These are phyloP conservation scores for Quercus rubra DNA, from an alignment of 306 rosid genomes.

Conservation along the genomic window DNA sequence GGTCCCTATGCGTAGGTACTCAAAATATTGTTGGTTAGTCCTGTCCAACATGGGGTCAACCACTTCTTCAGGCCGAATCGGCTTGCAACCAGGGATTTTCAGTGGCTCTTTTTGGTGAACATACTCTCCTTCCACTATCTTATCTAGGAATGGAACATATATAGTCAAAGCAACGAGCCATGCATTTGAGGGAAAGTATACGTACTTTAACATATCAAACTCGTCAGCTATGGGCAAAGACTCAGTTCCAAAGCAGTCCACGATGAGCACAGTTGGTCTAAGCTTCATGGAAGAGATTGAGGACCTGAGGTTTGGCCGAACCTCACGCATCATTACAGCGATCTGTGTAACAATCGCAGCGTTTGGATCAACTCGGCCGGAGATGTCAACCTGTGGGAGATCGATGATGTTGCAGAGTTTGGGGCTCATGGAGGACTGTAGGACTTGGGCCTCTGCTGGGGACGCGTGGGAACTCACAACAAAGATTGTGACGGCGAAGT, in stretches of 20 bases:
- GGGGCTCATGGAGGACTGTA: constrained; percentile 15
- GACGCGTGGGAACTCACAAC: constrained; percentile 32
- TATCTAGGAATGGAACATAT: constrained; percentile 24
- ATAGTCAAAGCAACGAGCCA: constrained; percentile 39
- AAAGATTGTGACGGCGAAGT: constrained; percentile 36
- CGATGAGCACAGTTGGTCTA: constrained; percentile 41
- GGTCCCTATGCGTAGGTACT: not conserved
- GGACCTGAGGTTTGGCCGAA: constrained; percentile 7
- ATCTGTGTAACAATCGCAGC: constrained; percentile 2
- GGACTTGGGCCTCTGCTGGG: constrained; percentile 12
- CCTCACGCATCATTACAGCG: constrained; percentile 28
- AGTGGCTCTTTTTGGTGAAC: constrained; percentile 28
- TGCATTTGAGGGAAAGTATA: constrained; percentile 35
- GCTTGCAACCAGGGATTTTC: constrained; percentile 34
- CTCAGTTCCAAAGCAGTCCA: constrained; percentile 45
- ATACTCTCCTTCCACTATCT: constrained; percentile 28
- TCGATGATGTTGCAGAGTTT: constrained; percentile 25
- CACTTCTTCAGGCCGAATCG: constrained; percentile 37
- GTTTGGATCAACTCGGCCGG: not conserved
- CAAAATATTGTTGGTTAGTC: constrained; percentile 18
- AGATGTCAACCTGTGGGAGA: constrained; percentile 24
- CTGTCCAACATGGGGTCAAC: constrained; percentile 31
- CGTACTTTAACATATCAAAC: constrained; percentile 33
- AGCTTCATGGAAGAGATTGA: not conserved
- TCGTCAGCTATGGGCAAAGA: constrained; percentile 48